Conservation (phyloP, 2,329 filamentous ascomycete species). For the Tolypocladium guangdongense region DNA sequence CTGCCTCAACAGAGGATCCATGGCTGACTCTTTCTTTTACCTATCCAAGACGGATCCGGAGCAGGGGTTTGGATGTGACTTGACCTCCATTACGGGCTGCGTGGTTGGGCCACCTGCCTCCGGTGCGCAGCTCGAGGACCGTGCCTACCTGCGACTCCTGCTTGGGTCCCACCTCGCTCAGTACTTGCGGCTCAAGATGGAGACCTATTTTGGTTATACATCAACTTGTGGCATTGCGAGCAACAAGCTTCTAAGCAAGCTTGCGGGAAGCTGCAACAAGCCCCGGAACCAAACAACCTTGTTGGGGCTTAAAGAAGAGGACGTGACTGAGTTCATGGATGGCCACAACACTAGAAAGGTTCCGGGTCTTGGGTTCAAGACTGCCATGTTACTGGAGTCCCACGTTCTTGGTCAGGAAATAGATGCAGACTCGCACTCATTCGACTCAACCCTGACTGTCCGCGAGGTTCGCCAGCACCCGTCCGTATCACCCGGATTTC, state of each 20-base stretch:
- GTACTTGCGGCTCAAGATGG: constrained; percentile 60
- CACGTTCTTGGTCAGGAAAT: constrained; percentile 32
- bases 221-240: constrained; percentile 81
- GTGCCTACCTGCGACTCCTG: constrained; percentile 49
- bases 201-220: constrained; percentile 71
- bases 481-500: constrained; percentile 47
- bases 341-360: constrained; percentile 65
- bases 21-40: constrained; percentile 67
- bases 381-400: constrained; percentile 33
- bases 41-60: constrained; percentile 64
- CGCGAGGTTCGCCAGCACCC: constrained; percentile 52
- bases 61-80: constrained; percentile 70
- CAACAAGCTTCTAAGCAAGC: constrained; percentile 76
- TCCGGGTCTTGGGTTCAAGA: constrained; percentile 76
- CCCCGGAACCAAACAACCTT: constrained; percentile 80
- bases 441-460: constrained; percentile 45
- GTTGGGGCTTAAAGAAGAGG: constrained; percentile 48
- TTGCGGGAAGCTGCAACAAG: constrained; percentile 76
- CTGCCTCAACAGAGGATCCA: constrained; percentile 55
- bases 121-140: constrained; percentile 18
- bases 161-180: constrained; percentile 74
- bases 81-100: constrained; percentile 54
- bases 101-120: constrained; percentile 23
- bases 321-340: constrained; percentile 62
- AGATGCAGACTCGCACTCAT: constrained; percentile 22